These are phyloP conservation scores for Calonectria pseudoturangicola DNA, from an alignment of 2,329 filamentous ascomycete genomes.

Conservation along the genomic window DNA sequence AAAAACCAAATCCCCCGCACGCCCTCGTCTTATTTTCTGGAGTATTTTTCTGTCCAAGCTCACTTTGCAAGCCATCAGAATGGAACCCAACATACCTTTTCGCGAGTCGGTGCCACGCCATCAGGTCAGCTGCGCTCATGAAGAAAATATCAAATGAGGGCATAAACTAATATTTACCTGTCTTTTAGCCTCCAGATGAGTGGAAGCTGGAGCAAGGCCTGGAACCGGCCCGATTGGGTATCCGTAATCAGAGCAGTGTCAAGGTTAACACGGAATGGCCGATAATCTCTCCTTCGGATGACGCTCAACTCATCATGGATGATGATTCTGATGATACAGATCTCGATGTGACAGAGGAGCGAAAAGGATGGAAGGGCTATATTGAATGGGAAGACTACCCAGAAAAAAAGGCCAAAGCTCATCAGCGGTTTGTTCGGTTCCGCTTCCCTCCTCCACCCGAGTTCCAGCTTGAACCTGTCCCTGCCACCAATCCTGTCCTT, in stretches of 20 bases:
- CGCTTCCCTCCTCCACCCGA: conserved; percentile 66
- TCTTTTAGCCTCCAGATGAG: conserved; percentile 63
- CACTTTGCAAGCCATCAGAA: not conserved
- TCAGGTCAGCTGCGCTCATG: not conserved
- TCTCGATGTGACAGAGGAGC: conserved; percentile 56
- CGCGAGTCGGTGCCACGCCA: not conserved
- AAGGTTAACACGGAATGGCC: not conserved
- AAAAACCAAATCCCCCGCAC: not conserved
- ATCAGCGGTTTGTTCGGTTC: conserved; percentile 65
- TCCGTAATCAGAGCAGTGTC: conserved; percentile 6
- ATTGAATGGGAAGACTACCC: conserved; percentile 83
- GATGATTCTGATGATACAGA: not conserved
- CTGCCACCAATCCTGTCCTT: conserved; percentile 74
- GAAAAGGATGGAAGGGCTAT: conserved; percentile 60
- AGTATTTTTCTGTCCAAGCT: not conserved
- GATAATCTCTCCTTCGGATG: not conserved
- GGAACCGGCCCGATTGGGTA: conserved; percentile 3
- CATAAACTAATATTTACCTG: not conserved
- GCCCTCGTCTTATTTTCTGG: no score
- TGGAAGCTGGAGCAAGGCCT: conserved; percentile 73
- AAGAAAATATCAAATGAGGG: not conserved
- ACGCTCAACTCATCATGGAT: not conserved
- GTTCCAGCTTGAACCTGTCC: conserved; percentile 73
- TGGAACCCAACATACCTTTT: not conserved
- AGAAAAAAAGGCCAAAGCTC: conserved; percentile 77